Base-by-base conservation (phyloP, 23 red algal species). In the Porphyridium purpureum region DNA sequence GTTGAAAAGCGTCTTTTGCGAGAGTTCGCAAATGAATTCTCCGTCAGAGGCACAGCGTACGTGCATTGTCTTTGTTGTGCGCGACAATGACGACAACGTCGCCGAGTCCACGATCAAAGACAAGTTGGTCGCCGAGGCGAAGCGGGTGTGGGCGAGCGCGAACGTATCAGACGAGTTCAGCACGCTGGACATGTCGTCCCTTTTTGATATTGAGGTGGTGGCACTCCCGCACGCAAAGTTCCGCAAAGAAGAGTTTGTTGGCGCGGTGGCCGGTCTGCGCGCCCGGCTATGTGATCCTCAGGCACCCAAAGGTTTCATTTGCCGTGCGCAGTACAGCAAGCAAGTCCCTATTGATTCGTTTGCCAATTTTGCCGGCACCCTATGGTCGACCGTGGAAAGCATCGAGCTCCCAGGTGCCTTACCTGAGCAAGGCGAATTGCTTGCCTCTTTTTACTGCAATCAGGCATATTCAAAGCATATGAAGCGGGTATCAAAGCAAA, bases 11-110 rank as follows among this genome's bases (percentile, higher is more conserved):
- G 56, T 93, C 31, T 76, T 93, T 59, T 54, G 68, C 7, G 84
- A 93, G 59, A 51, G 75, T 60, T 30, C 67, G 11, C 63, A 72
- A 30, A 69, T 93, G 31, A 81, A 81, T 50, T 47, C 57, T 28
- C 54, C 53, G 7, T 66, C 81, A 24, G 61, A 72, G 20, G 47
- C 67, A 0, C 51, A 54, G 14, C 63, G 74, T 41, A 81, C 72
- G n/a, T 34, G 72, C 14, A 26, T 93, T 4, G 46, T 93, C 1
- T 80, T 93, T 66, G 74, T 93, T 0, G 70, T 93, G 35, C 55
- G 74, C 17, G 84, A 93, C 51, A 74, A 93, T 52, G 84, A 93
- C 27, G 84, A 93, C n/a, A n/a, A n/a, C n/a, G n/a, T n/a, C n/a
- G n/a, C n/a, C n/a, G n/a, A n/a, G n/a, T n/a, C n/a, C n/a, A n/a